These are phyloP conservation scores for Gynandropsis gynandra DNA, from an alignment of 345 rosid genomes.

Conservation along the genomic window DNA sequence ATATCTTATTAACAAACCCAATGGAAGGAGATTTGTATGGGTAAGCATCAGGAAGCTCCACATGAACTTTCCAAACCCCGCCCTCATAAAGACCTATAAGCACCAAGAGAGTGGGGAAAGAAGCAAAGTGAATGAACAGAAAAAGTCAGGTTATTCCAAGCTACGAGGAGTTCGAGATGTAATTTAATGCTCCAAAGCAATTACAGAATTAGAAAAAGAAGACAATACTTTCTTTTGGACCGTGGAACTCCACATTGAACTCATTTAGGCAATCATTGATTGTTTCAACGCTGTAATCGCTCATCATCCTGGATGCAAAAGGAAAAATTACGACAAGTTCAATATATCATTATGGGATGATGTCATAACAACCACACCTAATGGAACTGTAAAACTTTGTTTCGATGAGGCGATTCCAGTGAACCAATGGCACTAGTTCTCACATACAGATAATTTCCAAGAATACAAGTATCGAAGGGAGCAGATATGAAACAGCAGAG, in stretches of 20 bases:
- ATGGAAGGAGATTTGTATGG: constrained; percentile 72
- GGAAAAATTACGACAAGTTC: constrained; percentile 1
- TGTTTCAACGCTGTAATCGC: constrained; percentile 63
- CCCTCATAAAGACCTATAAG: constrained; percentile 63
- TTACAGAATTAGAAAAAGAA: constrained; percentile 17
- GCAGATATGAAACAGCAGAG: too few relatives aligned
- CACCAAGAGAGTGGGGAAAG: too few relatives aligned
- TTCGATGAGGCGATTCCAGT: neutral
- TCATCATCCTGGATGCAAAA: constrained; percentile 67
- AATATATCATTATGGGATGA: neutral
- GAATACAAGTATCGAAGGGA: too few relatives aligned
- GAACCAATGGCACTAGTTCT: neutral
- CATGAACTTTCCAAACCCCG: constrained; percentile 64
- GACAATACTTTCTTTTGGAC: constrained; percentile 63
- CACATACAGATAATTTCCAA: neutral
- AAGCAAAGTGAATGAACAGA: too few relatives aligned
- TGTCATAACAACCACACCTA: neutral
- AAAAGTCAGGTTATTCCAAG: too few relatives aligned
- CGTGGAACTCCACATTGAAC: constrained; percentile 65
- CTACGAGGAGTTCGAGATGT: neutral
- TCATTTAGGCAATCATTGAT: constrained; percentile 67
- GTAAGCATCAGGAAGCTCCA: constrained; percentile 74
- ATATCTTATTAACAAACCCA: constrained; percentile 70
- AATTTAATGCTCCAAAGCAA: constrained; percentile 9
- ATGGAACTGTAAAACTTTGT: neutral